These are phyloP conservation scores for Trichoderma erinaceum DNA, from an alignment of 495 filamentous ascomycete genomes.

Conservation along the genomic window DNA sequence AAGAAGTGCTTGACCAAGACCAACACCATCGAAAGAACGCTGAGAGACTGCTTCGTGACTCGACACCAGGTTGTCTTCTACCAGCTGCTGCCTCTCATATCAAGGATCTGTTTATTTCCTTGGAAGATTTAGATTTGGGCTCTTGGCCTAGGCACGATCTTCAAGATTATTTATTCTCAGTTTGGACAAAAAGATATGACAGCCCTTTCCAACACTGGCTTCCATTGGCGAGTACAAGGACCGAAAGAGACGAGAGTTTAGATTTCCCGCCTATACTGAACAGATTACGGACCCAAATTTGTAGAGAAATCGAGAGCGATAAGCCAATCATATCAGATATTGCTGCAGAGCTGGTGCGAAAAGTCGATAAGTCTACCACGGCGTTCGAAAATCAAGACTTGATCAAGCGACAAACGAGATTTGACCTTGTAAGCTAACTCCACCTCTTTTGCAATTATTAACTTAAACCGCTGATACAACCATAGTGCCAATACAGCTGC, in stretches of 20 bases:
- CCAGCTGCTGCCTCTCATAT: not conserved
- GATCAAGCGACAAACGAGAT: not conserved
- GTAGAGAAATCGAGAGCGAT: not conserved
- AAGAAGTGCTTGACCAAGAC: not conserved
- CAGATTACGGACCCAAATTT: not conserved
- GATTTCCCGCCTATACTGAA: not conserved
- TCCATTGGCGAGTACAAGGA: not conserved
- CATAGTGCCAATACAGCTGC: not conserved
- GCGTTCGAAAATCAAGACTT: not conserved
- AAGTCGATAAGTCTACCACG: not conserved
- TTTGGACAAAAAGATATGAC: not conserved
- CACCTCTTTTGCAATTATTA: not conserved
- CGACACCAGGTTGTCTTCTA: not conserved
- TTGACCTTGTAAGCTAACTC: not conserved
- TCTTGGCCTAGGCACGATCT: not conserved
- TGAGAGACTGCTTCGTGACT: not conserved
- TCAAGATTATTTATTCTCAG: not conserved
- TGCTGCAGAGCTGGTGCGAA: not conserved
- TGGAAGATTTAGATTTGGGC: not conserved
- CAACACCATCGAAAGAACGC: not conserved
- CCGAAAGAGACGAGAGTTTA: not conserved
- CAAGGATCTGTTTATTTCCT: not conserved
- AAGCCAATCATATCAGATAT: not conserved
- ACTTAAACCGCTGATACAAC: not conserved
- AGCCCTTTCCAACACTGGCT: constrained; percentile 9